A percentile compares a stretch with the other conserved stretches of the same genome.
Evolutionary conservation across 192 early-diverging fungal species (phyloP).

Genomic region (Backusella tarrabulga): DNA sequence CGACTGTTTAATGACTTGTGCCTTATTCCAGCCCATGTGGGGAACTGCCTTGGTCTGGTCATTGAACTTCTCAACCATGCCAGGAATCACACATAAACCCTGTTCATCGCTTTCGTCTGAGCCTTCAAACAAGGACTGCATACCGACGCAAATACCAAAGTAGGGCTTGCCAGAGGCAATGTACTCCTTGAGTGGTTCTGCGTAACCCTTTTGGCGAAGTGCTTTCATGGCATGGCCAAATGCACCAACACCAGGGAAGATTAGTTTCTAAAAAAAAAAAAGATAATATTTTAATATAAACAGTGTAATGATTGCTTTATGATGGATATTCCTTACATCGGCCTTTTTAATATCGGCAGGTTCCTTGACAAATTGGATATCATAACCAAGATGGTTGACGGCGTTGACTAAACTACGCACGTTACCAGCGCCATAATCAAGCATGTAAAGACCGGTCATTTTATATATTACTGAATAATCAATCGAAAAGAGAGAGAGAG

Average conservation of each 20-base stretch:
- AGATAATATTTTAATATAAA: too few relatives aligned
- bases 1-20: conserved; percentile 43
- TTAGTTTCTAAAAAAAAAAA: conserved; percentile 63
- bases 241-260: conserved; percentile 98
- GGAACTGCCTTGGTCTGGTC: conserved; percentile 81
- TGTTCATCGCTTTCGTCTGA: conserved; percentile 82
- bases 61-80: conserved; percentile 67
- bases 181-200: conserved; percentile 79
- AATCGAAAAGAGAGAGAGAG: neutral
- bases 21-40: conserved; percentile 98
- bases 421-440: conserved; percentile 99
- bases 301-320: too few relatives aligned
- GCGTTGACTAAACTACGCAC: conserved; percentile 96
- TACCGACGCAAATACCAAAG: conserved; percentile 99
- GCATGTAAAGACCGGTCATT: conserved; percentile 69
- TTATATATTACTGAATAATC: neutral
- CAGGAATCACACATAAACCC: conserved; percentile 86
- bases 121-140: conserved; percentile 91
- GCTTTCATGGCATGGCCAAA: conserved; percentile 91
- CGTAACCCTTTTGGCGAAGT: conserved; percentile 71
- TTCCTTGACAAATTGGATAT: conserved; percentile 72
- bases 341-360: conserved; percentile 86
- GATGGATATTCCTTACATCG: conserved; percentile 56
- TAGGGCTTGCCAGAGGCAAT: conserved; percentile 85
- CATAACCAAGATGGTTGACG: conserved; percentile 84